Evolutionary conservation across 1,139 yeast species (phyloP), one percentile per base, ranked within the genome.

Genomic region (Saccharomycopsis crataegensis): DNA sequence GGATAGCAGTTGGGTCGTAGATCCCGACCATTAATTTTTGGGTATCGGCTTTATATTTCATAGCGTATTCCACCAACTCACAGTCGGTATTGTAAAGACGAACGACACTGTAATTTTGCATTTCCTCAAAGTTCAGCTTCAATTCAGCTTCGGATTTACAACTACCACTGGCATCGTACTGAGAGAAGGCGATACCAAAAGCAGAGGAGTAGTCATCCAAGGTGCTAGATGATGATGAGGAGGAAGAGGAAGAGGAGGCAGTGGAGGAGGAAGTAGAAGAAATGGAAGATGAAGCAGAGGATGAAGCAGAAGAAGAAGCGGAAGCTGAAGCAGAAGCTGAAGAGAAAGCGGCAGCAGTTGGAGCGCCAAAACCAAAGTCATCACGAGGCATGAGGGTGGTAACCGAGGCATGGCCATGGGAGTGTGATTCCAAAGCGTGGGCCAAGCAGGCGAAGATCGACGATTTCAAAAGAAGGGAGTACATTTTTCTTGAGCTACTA

Each of bases 61-160:
- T 70, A 57, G 86, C 88, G 63, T 79, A 77, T 55, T 73, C 72
- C 61, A 86, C 84, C 70, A 83, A 86, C 71, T 79, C 73, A 75
- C 96, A 89, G 77, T 89, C 96, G 59, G 84, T 85, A 63, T 90
- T 93, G 74, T 89, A 88, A 58, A 88, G 74, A 68, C 96, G 78
- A 64, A 89, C 85, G 58, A 86, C 64, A 31, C 71, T 72, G 71
- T 71, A 87, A 49, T 72, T 74, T 11, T 78, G 58, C 59, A 88
- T 76, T 61, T 69, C 61, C 49, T 74, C 69, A 58, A 88, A 68
- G 66, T 89, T 96, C 46, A 72, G 59, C 43, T 75, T 71, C 53
- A 89, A 86, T 57, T 78, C 75, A 46, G 66, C 62, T 6, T 83
- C 72, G 50, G 82, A 67, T 71, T 88, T 89, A 75, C 96, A 88